Base-by-base conservation (phyloP, 139 green algal species). In the Volvox africanus region DNA sequence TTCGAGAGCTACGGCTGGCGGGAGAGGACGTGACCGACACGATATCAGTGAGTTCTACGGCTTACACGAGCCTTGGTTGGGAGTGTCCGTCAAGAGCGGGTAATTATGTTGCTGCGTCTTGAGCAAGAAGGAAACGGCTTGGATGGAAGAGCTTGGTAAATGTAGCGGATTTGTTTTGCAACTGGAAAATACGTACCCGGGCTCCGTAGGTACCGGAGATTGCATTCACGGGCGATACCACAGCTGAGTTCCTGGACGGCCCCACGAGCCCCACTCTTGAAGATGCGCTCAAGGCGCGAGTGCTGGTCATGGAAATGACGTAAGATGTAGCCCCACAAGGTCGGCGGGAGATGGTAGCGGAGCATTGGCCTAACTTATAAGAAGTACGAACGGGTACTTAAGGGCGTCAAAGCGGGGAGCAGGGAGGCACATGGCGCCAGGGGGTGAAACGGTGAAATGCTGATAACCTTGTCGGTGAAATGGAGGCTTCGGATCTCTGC, bases 171-270 rank as follows among this genome's bases (percentile, higher is more conserved):
- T n/a, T n/a, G n/a, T n/a, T n/a, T n/a, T n/a, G n/a, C n/a, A n/a
- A n/a, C n/a, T n/a, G n/a, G n/a, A n/a, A n/a, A n/a, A n/a, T n/a
- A n/a, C n/a, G n/a, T n/a, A n/a, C n/a, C n/a, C n/a, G n/a, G 67
- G 9, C 6, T 61, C 5, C 84, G 16, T 93, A 97, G 91, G 90
- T 96, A 0, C 95, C 96, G 24, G 95, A 97, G 89, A 92, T 98
- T 11, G 95, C 96, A 0, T 99, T 98, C 94, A 99, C 97, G 1
- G 97, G 96, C 9, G 97, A 99, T 94, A 98, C 97, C 44, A 97
- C 93, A 0, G 83, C 88, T 0, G 95, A 95, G 12, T 97, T 97
- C 50, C 89, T 97, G 30, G 88, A 95, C 21, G 78, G 78, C 36
- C 21, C 14, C 21, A 12, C 12, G 36, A 33, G 20, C 3, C 36